Evolutionary conservation across 495 filamentous ascomycete species (phyloP).

Genomic region (Penicillium bialowiezense): DNA sequence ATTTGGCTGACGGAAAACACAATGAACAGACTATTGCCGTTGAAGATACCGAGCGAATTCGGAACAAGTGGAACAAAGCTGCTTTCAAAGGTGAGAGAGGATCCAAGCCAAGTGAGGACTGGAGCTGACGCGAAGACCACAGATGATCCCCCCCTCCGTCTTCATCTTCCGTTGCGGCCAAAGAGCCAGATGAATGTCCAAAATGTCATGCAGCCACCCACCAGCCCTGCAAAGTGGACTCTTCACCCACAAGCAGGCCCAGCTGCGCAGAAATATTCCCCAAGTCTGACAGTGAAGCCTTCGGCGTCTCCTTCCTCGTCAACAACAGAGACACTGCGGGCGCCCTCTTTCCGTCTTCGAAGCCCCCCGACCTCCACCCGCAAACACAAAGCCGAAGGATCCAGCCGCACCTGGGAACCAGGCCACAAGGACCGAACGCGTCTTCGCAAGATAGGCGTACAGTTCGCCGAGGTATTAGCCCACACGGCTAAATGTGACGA

Average conservation of each 20-base stretch:
- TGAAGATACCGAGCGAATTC: no score
- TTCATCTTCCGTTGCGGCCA: no score
- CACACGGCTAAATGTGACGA: constrained; percentile 53
- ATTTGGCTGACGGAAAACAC: no score
- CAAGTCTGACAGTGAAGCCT: background rate
- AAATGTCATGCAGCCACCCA: no score
- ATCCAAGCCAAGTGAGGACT: no score
- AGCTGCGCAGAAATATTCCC: background rate
- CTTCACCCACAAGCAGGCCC: background rate
- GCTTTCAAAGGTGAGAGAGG: no score
- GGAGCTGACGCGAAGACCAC: no score
- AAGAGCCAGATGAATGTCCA: no score
- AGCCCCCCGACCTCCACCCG: background rate
- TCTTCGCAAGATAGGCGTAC: background rate
- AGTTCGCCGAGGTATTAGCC: constrained; percentile 33
- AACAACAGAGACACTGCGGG: background rate
- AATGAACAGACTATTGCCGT: no score
- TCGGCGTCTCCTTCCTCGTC: background rate
- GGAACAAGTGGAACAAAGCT: no score
- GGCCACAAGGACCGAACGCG: background rate
- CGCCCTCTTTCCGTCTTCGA: background rate
- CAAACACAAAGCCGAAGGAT: background rate
- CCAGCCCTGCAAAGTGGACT: no score
- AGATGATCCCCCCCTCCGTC: no score
- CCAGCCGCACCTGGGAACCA: background rate